Base-by-base conservation (phyloP, 345 rosid genomes). In the Gossypium anomalum region DNA sequence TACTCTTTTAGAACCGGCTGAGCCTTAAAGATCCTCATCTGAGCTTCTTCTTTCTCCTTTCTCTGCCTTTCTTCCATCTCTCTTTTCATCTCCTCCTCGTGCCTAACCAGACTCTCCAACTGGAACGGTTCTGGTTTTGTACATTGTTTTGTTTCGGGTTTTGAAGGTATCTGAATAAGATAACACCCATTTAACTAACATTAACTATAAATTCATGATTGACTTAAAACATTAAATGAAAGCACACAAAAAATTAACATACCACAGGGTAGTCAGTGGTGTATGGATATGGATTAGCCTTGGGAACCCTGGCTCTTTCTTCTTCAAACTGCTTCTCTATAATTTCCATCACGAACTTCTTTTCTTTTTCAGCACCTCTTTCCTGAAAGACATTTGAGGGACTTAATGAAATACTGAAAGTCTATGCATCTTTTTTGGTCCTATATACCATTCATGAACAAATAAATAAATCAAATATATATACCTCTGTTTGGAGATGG, bases 191-290 rank as follows among this genome's bases (percentile, higher is more conserved):
- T 57, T 9, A 22, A 5, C 7, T n/a, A 66, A 38, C 64, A 29
- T 44, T 71, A 15, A 20, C 16, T 48, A 49, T 4, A 17, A 65
- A 51, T 29, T 10, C 29, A 47, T 59, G 22, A 9, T 8, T 2
- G 22, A 48, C 27, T 5, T 7, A n/a, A 68, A 72, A 12, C 10
- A 27, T 41, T 25, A 67, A 68, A 51, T n/a, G 74, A 47, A 15
- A 48, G 11, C 71, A 51, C 38, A 49, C 44, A 67, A 22, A 52
- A 52, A 58, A 76, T 15, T 34, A 44, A 15, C 34, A 25, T 93
- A 95, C 99, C 98, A 93, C 93, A 6, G 98, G 98, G 81, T 84
- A 96, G 62, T 95, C 99, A 6, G 99, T 93, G 10, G 98, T 91
- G 75, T 91, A 96, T 38, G 99, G 99, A 81, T 93, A 93, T 70